These are phyloP conservation scores for Parmelia sp. DNA, from an alignment of 495 filamentous ascomycete genomes.

Conservation along the genomic window DNA sequence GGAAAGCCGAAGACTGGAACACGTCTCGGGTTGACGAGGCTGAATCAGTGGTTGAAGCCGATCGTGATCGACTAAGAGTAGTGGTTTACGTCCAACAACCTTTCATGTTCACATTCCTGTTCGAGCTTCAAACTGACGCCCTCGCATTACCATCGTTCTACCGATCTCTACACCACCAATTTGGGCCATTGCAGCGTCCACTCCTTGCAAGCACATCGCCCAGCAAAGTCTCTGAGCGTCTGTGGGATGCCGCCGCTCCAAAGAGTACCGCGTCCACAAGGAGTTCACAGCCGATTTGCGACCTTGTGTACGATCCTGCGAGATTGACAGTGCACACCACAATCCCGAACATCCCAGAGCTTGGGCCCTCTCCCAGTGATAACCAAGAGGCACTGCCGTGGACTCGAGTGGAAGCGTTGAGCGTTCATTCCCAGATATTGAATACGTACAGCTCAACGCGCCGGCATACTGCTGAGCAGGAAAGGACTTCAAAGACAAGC, in stretches of 20 bases:
- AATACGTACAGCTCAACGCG: conserved; percentile 63
- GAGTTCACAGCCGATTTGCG: conserved; percentile 56
- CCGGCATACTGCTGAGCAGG: conserved; percentile 54
- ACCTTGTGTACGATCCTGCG: conserved; percentile 78
- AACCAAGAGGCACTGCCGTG: conserved; percentile 38
- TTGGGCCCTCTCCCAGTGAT: conserved; percentile 31
- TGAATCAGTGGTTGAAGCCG: neutral
- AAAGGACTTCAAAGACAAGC: conserved; percentile 85
- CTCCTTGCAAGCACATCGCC: conserved; percentile 61
- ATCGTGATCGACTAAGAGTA: conserved; percentile 53
- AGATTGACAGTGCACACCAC: conserved; percentile 72
- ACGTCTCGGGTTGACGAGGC: neutral
- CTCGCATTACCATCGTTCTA: conserved; percentile 68
- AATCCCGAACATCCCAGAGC: conserved; percentile 84
- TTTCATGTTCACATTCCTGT: conserved; percentile 88
- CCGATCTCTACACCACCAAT: conserved; percentile 71
- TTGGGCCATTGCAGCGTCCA: conserved; percentile 68
- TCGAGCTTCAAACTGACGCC: conserved; percentile 60
- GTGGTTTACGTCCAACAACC: conserved; percentile 73
- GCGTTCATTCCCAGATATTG: conserved; percentile 80
- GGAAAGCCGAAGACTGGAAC: conserved; percentile 17
- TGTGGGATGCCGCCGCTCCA: conserved; percentile 32
- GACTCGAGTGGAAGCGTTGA: conserved; percentile 84
- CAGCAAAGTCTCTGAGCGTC: conserved; percentile 42
- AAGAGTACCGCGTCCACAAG: conserved; percentile 29